A percentile compares a stretch with the other conserved stretches of the same genome.
These are phyloP conservation scores for Vitis riparia DNA, from an alignment of 164 flowering plant species.

Conservation along the genomic window DNA sequence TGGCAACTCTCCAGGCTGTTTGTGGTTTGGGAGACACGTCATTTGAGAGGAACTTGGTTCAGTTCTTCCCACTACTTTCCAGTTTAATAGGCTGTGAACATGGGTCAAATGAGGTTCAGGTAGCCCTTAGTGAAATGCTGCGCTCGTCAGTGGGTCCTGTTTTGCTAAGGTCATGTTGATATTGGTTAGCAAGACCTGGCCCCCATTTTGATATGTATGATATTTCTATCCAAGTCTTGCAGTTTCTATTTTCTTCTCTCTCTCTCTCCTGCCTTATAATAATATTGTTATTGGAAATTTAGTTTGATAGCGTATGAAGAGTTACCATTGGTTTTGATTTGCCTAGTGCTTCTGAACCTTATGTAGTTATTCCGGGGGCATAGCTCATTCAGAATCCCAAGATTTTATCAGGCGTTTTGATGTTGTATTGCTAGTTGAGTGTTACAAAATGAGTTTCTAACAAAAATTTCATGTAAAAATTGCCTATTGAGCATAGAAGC, in stretches of 20 bases:
- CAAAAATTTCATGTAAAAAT: constrained; percentile 3
- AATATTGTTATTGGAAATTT: constrained; percentile 32
- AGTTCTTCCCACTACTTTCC: constrained; percentile 75
- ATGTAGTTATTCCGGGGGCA: constrained; percentile 23
- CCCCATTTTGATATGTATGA: constrained; percentile 41
- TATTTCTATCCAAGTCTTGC: constrained; percentile 24
- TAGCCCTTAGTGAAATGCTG: constrained; percentile 87
- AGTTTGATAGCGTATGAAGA: constrained; percentile 47
- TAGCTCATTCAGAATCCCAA: constrained; percentile 18
- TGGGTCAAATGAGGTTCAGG: constrained; percentile 87
- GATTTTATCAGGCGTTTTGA: constrained; percentile 15
- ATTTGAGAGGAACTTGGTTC: constrained; percentile 62
- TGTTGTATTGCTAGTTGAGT: constrained; percentile 30
- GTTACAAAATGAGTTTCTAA: constrained; percentile 8
- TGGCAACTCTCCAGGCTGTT: constrained; percentile 78
- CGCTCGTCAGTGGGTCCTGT: constrained; percentile 74
- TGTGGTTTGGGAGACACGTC: constrained; percentile 57
- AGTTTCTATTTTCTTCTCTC: constrained; percentile 12
- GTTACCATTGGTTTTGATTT: constrained; percentile 28
- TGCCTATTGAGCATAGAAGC: not conserved
- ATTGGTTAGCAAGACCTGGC: constrained; percentile 8
- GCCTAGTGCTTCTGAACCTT: constrained; percentile 18
- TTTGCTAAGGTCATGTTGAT: constrained; percentile 81
- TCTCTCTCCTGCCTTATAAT: constrained; percentile 3
- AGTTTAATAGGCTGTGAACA: constrained; percentile 91